Evolutionary conservation across 768 basidiomycete species (phyloP), one percentile per base, ranked within the genome.

Genomic region (Kwoniella heveanensis): DNA sequence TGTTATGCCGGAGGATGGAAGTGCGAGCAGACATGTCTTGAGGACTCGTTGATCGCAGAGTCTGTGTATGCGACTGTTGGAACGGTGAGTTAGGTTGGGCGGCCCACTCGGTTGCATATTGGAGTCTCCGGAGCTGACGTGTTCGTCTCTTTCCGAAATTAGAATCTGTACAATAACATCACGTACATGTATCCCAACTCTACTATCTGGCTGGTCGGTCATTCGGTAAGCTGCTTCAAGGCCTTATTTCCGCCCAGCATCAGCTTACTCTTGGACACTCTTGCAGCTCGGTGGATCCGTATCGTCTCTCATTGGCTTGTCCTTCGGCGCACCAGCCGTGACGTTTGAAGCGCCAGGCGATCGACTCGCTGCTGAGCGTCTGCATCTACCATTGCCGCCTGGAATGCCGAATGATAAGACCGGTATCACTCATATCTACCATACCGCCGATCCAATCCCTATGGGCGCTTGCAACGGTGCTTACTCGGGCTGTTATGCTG

Each of bases 81-180:
- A 15, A 85, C 86, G 67, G 94, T 93, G 74, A 71, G 89, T 78
- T 22, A 22, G n/a, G n/a, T n/a, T n/a, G n/a, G n/a, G n/a, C n/a
- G n/a, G 24, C 54, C 21, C 2, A 30, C 12, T 37, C 24, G 25
- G 50, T 15, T 36, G n/a, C 19, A 25, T n/a, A n/a, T n/a, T n/a
- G n/a, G n/a, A n/a, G n/a, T n/a, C n/a, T n/a, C n/a, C n/a, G n/a
- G n/a, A n/a, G n/a, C n/a, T n/a, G n/a, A n/a, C n/a, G n/a, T n/a
- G n/a, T n/a, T n/a, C n/a, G n/a, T n/a, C n/a, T n/a, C n/a, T n/a
- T n/a, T n/a, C n/a, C 30, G 29, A 13, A 29, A 27, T 15, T 79
- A 95, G 92, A 89, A 94, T 75, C 82, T 98, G 7, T 98, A 92
- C 80, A 91, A 93, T 79, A 92, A 96, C 77, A 83, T 98, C 57